Percentiles rank a stretch among this genome's conserved stretches.
Evolutionary conservation across 192 early-diverging fungal species (phyloP).

Genomic region (Backusella morwellensis): DNA sequence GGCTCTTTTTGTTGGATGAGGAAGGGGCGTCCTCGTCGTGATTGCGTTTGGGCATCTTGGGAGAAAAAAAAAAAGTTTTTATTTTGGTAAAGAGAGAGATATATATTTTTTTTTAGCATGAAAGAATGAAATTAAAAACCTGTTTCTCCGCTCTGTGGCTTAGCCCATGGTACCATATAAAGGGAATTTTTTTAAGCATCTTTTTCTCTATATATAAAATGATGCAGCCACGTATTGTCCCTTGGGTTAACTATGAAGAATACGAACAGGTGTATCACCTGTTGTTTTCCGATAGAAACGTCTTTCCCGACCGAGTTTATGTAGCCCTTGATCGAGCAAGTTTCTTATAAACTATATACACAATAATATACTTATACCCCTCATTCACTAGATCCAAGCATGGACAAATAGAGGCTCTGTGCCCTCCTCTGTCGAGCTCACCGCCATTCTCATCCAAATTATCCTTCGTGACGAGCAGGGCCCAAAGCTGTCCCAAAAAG

Average conservation of each 20-base stretch:
- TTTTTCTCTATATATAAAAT: constrained; percentile 20
- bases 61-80: too few relatives aligned
- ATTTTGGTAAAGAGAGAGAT: not conserved
- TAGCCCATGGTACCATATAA: not conserved
- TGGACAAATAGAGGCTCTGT: constrained; percentile 70
- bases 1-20: not conserved
- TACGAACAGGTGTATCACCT: constrained; percentile 54
- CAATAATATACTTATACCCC: not conserved
- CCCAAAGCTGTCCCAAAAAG: constrained; percentile 42
- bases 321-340: constrained; percentile 58
- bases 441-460: constrained; percentile 59
- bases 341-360: not conserved
- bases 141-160: constrained; percentile 1
- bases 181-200: not conserved
- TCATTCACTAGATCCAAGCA: constrained; percentile 53
- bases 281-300: constrained; percentile 42
- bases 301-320: constrained; percentile 25
- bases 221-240: constrained; percentile 50
- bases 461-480: constrained; percentile 44
- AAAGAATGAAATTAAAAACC: not conserved
- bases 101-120: not conserved
- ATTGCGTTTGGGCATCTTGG: constrained; percentile 16
- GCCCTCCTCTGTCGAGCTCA: constrained; percentile 66
- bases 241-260: constrained; percentile 59
- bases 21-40: not conserved